Conservation (phyloP, 2,329 filamentous ascomycete genomes). For the Fusarium sp. region DNA sequence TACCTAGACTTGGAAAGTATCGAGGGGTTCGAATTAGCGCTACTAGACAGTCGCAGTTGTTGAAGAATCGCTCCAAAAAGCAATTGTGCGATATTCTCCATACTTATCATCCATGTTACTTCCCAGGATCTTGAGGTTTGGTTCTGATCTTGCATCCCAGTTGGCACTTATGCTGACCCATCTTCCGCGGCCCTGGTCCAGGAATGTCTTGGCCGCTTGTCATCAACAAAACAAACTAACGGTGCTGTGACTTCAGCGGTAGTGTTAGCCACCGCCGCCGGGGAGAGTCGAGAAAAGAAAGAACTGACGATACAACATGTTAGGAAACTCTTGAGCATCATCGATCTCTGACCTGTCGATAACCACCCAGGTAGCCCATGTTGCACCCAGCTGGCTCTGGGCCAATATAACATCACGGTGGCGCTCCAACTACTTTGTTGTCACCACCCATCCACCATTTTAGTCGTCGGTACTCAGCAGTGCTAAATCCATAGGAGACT, state of each 20-base stretch:
- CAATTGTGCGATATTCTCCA: neutral
- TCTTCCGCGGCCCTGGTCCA: constrained; percentile 16
- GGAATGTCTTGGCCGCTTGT: constrained; percentile 31
- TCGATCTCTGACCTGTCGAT: constrained; percentile 36
- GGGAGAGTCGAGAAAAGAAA: constrained; percentile 16
- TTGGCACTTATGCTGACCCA: constrained; percentile 9
- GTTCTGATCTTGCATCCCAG: constrained; percentile 24
- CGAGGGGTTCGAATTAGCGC: constrained; percentile 3
- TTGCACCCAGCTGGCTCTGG: constrained; percentile 33
- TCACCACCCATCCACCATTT: constrained; percentile 43
- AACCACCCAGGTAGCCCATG: constrained; percentile 28
- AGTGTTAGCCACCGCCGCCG: constrained; percentile 14
- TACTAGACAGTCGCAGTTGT: constrained; percentile 3
- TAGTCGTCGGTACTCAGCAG: constrained; percentile 40
- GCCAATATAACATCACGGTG: constrained; percentile 41
- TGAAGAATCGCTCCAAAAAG: constrained; percentile 9
- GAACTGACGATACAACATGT: constrained; percentile 2
- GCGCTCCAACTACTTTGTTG: constrained; percentile 38
- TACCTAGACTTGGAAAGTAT: constrained; percentile 12
- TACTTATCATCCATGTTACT: neutral
- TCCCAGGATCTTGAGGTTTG: constrained; percentile 9
- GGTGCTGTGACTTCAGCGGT: constrained; percentile 14
- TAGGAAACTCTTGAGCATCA: constrained; percentile 15
- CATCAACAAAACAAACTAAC: constrained; percentile 16
- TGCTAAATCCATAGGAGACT: constrained; percentile 38